These are phyloP conservation scores for Samsoniella hepiali DNA, from an alignment of 2,329 filamentous ascomycete genomes.

Conservation along the genomic window DNA sequence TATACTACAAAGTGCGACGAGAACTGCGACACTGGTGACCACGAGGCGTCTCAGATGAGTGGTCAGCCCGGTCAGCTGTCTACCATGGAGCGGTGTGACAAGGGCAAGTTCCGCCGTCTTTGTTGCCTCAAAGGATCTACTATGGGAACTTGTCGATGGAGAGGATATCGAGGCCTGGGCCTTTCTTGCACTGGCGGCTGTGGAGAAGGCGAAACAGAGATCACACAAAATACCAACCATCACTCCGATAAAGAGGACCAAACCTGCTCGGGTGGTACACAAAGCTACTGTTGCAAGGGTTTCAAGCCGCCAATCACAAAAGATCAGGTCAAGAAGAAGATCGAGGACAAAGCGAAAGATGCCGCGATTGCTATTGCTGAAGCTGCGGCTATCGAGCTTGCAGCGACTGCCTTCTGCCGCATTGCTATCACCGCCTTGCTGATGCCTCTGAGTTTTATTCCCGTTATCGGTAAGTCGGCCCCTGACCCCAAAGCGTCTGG, in stretches of 20 bases:
- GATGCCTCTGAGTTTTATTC: slow-evolving; percentile 6
- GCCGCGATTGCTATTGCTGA: slow-evolving; percentile 28
- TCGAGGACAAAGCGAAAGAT: slow-evolving; percentile 26
- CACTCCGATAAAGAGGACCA: slow-evolving; percentile 29
- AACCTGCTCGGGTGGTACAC: slow-evolving; percentile 30
- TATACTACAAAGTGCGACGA: slow-evolving; percentile 27
- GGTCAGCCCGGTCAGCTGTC: slow-evolving; percentile 29
- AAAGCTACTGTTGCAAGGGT: slow-evolving; percentile 30
- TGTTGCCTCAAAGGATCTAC: slow-evolving; percentile 27
- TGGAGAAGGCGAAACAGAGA: slow-evolving; percentile 29
- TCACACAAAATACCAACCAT: slow-evolving; percentile 30
- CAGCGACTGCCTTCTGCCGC: slow-evolving; percentile 35
- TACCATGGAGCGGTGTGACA: slow-evolving; percentile 26
- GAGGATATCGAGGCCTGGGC: slow-evolving; percentile 29
- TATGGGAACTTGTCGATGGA: slow-evolving; percentile 26
- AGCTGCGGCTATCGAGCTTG: slow-evolving; percentile 31
- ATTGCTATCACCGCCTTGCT: slow-evolving; percentile 30
- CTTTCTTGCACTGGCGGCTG: slow-evolving; percentile 30
- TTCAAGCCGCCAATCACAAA: slow-evolving; percentile 29
- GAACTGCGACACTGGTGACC: slow-evolving; percentile 27
- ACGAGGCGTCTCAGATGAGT: slow-evolving; percentile 29
- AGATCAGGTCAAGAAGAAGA: slow-evolving; percentile 23
- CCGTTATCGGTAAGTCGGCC: slow-evolving; percentile 3
- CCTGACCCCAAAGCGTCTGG: neutral
- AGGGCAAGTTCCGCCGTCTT: slow-evolving; percentile 25